Percentiles rank a stretch among this genome's conserved stretches.
These are phyloP conservation scores for Medakamo hakoo DNA, from an alignment of 139 green algal species.

Conservation along the genomic window DNA sequence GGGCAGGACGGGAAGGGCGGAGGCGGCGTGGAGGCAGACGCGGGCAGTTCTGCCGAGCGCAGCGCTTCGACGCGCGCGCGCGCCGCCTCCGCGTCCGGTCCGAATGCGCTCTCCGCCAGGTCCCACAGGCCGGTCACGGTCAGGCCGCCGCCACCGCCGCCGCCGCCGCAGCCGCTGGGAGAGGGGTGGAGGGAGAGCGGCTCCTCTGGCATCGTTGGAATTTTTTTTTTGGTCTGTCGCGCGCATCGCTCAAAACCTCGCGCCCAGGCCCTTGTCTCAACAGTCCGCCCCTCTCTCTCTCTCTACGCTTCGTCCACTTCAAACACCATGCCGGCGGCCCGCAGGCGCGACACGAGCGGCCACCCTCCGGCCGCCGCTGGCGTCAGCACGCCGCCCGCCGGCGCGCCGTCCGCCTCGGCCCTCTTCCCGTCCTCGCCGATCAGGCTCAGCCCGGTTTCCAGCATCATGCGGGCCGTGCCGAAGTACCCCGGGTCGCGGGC, in stretches of 20 bases:
- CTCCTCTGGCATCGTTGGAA: no score
- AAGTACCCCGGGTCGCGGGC: conserved; percentile 51
- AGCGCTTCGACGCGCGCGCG: no score
- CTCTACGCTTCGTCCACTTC: conserved; percentile 6
- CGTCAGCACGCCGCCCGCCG: conserved; percentile 41
- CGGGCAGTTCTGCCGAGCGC: no score
- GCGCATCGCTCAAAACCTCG: background rate
- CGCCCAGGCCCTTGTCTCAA: no score
- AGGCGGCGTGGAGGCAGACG: no score
- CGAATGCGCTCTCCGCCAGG: no score
- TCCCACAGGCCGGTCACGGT: no score
- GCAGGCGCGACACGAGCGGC: conserved; percentile 38
- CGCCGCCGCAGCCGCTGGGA: no score
- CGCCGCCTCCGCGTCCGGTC: no score
- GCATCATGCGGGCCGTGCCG: conserved; percentile 38
- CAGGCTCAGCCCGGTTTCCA: conserved; percentile 44
- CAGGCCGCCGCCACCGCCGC: no score
- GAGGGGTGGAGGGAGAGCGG: no score
- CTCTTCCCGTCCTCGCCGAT: conserved; percentile 16
- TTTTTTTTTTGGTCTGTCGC: no score
- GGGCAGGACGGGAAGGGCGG: background rate
- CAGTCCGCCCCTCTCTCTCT: background rate
- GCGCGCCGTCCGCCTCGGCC: background rate
- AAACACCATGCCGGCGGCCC: conserved; percentile 14
- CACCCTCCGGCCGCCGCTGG: conserved; percentile 37